These are phyloP conservation scores for Metarhizium robertsii DNA, from an alignment of 2,329 filamentous ascomycete species.

Conservation along the genomic window DNA sequence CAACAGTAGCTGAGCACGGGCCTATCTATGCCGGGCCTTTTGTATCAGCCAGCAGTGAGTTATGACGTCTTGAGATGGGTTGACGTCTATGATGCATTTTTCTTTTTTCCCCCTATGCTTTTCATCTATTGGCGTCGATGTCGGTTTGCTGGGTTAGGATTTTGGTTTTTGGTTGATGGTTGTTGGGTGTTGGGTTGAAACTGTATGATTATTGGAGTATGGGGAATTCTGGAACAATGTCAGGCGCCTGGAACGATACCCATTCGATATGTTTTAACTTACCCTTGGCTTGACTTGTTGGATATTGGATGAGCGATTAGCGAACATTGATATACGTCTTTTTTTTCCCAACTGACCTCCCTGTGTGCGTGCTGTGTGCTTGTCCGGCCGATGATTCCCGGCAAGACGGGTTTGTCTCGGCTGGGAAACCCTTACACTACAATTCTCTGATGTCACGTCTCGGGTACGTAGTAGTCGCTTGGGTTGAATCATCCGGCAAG, in stretches of 20 bases:
- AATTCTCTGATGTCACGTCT: too few relatives aligned
- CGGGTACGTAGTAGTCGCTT: too few relatives aligned
- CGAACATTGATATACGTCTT: background rate
- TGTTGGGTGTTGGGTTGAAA: background rate
- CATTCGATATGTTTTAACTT: slow-evolving; percentile 1
- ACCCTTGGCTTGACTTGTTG: background rate
- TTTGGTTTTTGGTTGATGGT: background rate
- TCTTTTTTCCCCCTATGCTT: background rate
- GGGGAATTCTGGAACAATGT: background rate
- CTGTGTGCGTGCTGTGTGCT: too few relatives aligned
- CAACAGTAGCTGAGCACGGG: slow-evolving; percentile 1
- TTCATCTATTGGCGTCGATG: slow-evolving; percentile 1
- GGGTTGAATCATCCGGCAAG: too few relatives aligned
- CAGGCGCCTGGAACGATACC: slow-evolving; percentile 12
- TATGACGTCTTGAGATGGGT: too few relatives aligned
- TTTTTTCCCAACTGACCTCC: too few relatives aligned
- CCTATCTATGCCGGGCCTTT: background rate
- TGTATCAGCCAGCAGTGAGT: too few relatives aligned
- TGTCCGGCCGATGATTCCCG: too few relatives aligned
- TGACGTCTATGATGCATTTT: too few relatives aligned
- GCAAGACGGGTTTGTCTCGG: too few relatives aligned
- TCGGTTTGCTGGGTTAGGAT: background rate
- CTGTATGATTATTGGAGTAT: background rate
- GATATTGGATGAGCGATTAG: background rate
- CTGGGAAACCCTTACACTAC: too few relatives aligned